phyloP scores from a whole-genome alignment of 2,329 filamentous ascomycete genomes.

The Cladosporium sp. region DNA sequence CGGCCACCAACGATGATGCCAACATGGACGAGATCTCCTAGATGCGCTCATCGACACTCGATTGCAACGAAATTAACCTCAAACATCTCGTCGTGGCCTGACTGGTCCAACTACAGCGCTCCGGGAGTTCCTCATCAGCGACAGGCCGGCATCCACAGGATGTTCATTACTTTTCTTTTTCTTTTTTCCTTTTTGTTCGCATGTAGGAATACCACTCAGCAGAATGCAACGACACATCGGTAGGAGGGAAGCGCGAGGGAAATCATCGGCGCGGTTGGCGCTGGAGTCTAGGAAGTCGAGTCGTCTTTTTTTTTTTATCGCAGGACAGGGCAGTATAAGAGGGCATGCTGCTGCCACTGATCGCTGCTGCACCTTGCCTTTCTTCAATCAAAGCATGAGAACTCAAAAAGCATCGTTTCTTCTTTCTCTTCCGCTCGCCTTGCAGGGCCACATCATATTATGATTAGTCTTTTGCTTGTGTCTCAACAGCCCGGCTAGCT shows the following conservation, averaged over 20 bases:
- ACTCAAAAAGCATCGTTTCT: background rate
- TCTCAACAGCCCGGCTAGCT: too few species aligned
- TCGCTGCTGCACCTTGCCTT: too few species aligned
- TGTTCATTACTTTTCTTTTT: background rate
- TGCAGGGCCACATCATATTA: too few species aligned
- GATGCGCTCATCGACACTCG: background rate
- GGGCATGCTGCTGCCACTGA: too few species aligned
- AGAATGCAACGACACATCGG: conserved; percentile 8
- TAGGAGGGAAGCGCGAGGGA: background rate
- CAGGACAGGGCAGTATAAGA: background rate
- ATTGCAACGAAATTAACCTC: background rate
- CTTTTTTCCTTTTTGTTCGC: conserved; percentile 2
- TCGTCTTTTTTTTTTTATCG: conserved; percentile 1
- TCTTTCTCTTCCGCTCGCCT: too few species aligned
- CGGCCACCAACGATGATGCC: conserved; percentile 45
- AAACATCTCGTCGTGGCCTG: background rate
- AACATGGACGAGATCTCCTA: conserved; percentile 47
- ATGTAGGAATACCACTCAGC: conserved; percentile 12
- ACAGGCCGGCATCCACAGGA: background rate
- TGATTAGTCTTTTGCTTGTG: too few species aligned
- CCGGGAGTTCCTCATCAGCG: background rate
- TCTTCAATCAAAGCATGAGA: background rate
- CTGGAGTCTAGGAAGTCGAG: background rate
- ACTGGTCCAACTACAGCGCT: background rate
- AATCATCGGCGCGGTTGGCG: background rate